Evolutionary conservation across 805 yeast genomes (phyloP).

Genomic region (Citeromyces matritensis): DNA sequence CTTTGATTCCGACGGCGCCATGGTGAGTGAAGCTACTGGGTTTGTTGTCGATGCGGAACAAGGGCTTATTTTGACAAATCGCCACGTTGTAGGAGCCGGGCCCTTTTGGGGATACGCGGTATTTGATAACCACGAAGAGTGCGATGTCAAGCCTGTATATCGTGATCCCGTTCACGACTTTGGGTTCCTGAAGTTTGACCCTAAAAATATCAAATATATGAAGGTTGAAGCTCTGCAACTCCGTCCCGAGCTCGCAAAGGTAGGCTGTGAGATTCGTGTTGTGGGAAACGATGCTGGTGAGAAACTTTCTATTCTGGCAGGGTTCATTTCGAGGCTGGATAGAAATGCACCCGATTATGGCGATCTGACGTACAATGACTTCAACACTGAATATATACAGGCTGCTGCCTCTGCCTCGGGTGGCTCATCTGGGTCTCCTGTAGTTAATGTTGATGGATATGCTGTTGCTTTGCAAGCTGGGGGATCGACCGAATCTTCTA

Average conservation of each 20-base stretch:
- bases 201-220: constrained; percentile 59
- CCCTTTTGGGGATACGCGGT: constrained; percentile 87
- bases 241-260: constrained; percentile 70
- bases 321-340: constrained; percentile 74
- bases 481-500: constrained; percentile 81
- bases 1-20: constrained; percentile 74
- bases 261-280: constrained; percentile 89
- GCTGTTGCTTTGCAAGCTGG: constrained; percentile 94
- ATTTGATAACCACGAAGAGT: constrained; percentile 90
- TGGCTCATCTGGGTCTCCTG: constrained; percentile 93
- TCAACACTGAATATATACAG: constrained; percentile 86
- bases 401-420: constrained; percentile 96
- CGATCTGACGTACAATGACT: constrained; percentile 74
- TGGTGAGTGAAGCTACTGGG: constrained; percentile 88
- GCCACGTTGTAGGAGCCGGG: constrained; percentile 94
- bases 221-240: constrained; percentile 47
- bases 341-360: constrained; percentile 95
- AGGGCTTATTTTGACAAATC: constrained; percentile 79
- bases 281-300: constrained; percentile 97
- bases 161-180: constrained; percentile 95
- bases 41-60: constrained; percentile 74
- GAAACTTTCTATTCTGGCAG: constrained; percentile 75
- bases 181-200: constrained; percentile 75
- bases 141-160: constrained; percentile 71
- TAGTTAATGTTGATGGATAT: constrained; percentile 75